A percentile compares a stretch with the other conserved stretches of the same genome.
These are phyloP conservation scores for Paramecium pentaurelia DNA, from an alignment of 73 alveolate genomes.

Conservation along the genomic window DNA sequence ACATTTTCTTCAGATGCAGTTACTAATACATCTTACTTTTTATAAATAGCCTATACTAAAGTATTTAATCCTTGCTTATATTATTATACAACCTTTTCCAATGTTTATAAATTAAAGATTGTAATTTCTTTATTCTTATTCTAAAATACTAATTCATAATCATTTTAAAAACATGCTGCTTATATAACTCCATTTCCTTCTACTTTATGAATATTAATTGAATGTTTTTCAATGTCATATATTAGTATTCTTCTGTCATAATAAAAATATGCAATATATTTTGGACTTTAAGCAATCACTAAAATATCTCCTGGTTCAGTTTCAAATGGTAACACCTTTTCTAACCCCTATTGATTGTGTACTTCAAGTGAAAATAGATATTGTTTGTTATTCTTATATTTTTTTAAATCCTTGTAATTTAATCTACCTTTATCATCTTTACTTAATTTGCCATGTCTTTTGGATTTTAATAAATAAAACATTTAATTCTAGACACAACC, in stretches of 20 bases:
- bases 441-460: neutral
- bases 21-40: neutral
- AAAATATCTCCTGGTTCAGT: neutral
- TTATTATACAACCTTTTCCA: neutral
- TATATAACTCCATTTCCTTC: constrained; percentile 11
- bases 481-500: neutral
- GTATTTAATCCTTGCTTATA: neutral
- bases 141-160: neutral
- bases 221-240: neutral
- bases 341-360: neutral
- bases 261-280: constrained; percentile 13
- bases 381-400: neutral
- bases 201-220: neutral
- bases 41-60: neutral
- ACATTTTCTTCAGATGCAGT: neutral
- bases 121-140: neutral
- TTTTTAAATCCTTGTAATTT: neutral
- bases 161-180: neutral
- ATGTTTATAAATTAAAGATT: neutral
- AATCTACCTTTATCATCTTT: neutral
- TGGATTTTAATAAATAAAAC: neutral
- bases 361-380: neutral
- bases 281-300: neutral
- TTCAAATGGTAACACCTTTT: neutral
- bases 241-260: constrained; percentile 3